A percentile compares a stretch with the other conserved stretches of the same genome.
phyloP scores from a whole-genome alignment of 768 basidiomycete species.

The Calocera cornea region DNA sequence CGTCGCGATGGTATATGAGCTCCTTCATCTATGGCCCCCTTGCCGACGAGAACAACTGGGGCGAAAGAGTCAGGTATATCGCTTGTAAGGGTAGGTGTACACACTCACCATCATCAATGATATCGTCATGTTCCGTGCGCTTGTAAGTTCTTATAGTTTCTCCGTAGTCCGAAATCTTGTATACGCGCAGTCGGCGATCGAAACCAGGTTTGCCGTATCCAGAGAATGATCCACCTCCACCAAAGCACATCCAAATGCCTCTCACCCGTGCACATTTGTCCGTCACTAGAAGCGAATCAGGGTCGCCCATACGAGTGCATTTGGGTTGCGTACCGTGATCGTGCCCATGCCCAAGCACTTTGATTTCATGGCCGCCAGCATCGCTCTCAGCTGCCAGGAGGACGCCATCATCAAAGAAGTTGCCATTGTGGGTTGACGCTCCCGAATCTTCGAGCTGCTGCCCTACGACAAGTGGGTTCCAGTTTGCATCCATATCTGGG shows the following conservation, averaged over 20 bases:
- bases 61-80: not conserved
- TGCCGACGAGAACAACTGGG: not conserved
- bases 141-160: slow-evolving; percentile 88
- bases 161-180: slow-evolving; percentile 75
- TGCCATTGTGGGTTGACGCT: slow-evolving; percentile 54
- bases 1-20: not conserved
- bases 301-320: not conserved
- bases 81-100: not conserved
- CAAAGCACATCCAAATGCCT: slow-evolving; percentile 86
- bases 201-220: slow-evolving; percentile 75
- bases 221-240: slow-evolving; percentile 76
- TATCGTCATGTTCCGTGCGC: slow-evolving; percentile 54
- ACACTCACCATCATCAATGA: slow-evolving; percentile 36
- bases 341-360: slow-evolving; percentile 83
- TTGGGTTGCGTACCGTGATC: slow-evolving; percentile 50
- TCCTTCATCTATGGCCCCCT: not conserved
- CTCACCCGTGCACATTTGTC: slow-evolving; percentile 77
- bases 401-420: slow-evolving; percentile 75
- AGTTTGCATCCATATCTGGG: slow-evolving; percentile 51
- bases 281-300: slow-evolving; percentile 39
- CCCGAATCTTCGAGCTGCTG: slow-evolving; percentile 46
- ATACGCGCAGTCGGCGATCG: slow-evolving; percentile 82
- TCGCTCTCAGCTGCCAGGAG: slow-evolving; percentile 59
- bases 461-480: slow-evolving; percentile 57
- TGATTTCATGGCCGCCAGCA: slow-evolving; percentile 57